Evolutionary conservation across 306 rosid genomes (phyloP), one percentile per base, ranked within the genome.

Genomic region (cucumber (Cucumis sativus)): DNA sequence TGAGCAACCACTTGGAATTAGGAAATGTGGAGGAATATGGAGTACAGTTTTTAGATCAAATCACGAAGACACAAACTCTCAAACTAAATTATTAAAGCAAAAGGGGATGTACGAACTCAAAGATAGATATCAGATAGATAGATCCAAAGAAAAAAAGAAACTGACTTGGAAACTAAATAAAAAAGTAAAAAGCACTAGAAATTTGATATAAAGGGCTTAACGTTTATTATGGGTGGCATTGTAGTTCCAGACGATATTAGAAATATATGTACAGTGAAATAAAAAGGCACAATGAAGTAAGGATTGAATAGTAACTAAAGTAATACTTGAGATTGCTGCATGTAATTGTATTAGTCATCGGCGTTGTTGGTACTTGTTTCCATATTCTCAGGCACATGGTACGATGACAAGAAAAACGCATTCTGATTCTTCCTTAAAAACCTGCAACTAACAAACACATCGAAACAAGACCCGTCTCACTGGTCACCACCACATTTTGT

Each of bases 351-450:
- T 85, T 64, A 77, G 68, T 73, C 88, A 52, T 84, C 87, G 71
- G 70, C 81, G 41, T 85, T 78, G 83, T 86, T 81, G 79, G 90
- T 75, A 83, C 86, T 82, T 74, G 79, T 88, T 84, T 90, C 87
- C 51, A 81, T 74, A 57, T 82, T 87, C 77, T 89, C 93, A 6
- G 87, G 87, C 52, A 84, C 88, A 79, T 87, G 87, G 74, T 92
- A 92, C 67, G 88, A 79, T 16, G 92, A 88, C 43, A 88, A 88
- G 87, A 95, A 95, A 78, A 88, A 86, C 17, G 79, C 73, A 55
- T 85, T 84, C 82, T 80, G 91, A 52, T 90, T 86, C 77, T 77
- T 90, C 76, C 84, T 88, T 71, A 92, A 81, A 86, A 88, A 95
- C 88, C 97, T 95, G 88, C 89, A 85, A 49, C 77, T 8, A 47